Evolutionary conservation across 169 alveolate genomes (phyloP).

Genomic region (Cryptosporidium ryanae): DNA sequence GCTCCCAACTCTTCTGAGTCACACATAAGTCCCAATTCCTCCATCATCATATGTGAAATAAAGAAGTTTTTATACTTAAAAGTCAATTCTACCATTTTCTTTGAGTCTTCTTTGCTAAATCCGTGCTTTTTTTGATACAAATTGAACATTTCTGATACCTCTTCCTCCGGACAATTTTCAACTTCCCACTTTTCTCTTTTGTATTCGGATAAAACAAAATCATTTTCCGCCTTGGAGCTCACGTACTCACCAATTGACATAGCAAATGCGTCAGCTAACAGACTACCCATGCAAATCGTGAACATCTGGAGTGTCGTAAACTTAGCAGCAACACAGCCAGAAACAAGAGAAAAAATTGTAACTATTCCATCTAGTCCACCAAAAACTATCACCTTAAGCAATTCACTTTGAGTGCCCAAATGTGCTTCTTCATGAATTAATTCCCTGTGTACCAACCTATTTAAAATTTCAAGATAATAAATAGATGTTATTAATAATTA

Average conservation of each 20-base stretch:
- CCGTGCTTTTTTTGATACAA: slow-evolving; percentile 86
- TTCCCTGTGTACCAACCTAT: slow-evolving; percentile 68
- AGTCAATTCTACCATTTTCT: slow-evolving; percentile 85
- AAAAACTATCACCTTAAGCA: slow-evolving; percentile 87
- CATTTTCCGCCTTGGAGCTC: slow-evolving; percentile 85
- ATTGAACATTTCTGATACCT: slow-evolving; percentile 88
- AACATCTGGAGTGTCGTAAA: slow-evolving; percentile 87
- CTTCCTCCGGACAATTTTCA: slow-evolving; percentile 90
- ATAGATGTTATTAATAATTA: slow-evolving; percentile 6
- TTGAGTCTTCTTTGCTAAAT: slow-evolving; percentile 88
- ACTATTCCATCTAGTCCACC: slow-evolving; percentile 93
- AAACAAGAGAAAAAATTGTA: slow-evolving; percentile 89
- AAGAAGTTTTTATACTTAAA: slow-evolving; percentile 87
- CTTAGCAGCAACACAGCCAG: slow-evolving; percentile 92
- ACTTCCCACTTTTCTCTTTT: slow-evolving; percentile 89
- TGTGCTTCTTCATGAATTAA: slow-evolving; percentile 20
- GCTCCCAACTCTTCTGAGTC: slow-evolving; percentile 83
- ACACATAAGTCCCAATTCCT: slow-evolving; percentile 88
- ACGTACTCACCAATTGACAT: slow-evolving; percentile 91
- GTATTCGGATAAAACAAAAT: slow-evolving; percentile 83
- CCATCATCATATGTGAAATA: slow-evolving; percentile 92
- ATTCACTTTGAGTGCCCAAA: slow-evolving; percentile 77
- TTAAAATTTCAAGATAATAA: slow-evolving; percentile 26
- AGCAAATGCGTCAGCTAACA: slow-evolving; percentile 90
- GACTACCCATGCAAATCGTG: slow-evolving; percentile 88